Evolutionary conservation across 176 grass and related monocot genomes (phyloP), one percentile per base, ranked within the genome.

Genomic region (Calamus simplicifolius): DNA sequence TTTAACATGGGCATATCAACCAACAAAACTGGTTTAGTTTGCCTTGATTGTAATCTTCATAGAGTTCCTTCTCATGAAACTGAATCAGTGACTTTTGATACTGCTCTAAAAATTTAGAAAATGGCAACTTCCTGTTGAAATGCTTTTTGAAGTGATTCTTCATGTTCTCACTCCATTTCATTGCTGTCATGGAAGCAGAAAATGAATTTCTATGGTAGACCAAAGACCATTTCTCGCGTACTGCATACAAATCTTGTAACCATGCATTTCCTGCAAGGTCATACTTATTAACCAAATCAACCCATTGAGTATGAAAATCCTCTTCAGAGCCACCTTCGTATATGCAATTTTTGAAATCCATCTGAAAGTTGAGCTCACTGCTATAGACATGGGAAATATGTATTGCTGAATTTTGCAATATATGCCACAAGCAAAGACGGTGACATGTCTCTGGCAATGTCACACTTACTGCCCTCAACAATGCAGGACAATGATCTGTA

Each of bases 41-140:
- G 27, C 17, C 29, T 16, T 21, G 59, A 62, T 18, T 62, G 18
- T 31, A 62, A 43, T 62, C 59, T 62, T 62, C 59, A 13, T 62
- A 62, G 15, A 62, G 18, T 43, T 62, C 29, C 17, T 62, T 62
- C 28, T 62, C 27, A 62, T 5, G 29, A 43, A 62, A 62, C 4
- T 2, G 6, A 7, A 31, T 10, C 15, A 62, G 3, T 16, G 59
- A 7, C 29, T 62, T 62, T 18, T 62, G 28, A 43, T 62, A 62
- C 30, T 62, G 27, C 4, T 38, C 30, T 18, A 62, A 31, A 30
- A 31, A 62, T 43, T 43, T 43, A 10, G 35, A 43, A 43, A 43
- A 8, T 43, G 35, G 35, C 35, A 43, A 12, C 35, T 15, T 62
- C 59, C 27, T 18, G 18, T 38, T 38, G 4, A 62, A 62, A 31